Evolutionary conservation across 176 grass and related monocot genomes (phyloP).

Genomic region (Ensete ventricosum): DNA sequence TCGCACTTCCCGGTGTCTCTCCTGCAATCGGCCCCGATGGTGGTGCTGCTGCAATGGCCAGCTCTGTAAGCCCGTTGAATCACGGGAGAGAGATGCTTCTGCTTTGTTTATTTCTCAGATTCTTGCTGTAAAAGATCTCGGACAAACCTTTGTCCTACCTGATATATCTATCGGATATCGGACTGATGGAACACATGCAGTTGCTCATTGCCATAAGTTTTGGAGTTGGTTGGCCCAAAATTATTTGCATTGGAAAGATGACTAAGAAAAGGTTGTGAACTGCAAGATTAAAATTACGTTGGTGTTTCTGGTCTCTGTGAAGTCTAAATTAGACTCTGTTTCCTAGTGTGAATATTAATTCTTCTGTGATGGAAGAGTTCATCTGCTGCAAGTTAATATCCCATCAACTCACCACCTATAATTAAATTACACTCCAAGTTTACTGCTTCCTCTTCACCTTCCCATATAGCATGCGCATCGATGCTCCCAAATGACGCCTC

Average conservation of each 20-base stretch:
- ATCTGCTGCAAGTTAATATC: neutral
- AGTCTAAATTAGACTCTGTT: conserved; percentile 3
- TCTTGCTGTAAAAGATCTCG: neutral
- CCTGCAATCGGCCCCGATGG: neutral
- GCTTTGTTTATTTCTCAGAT: neutral
- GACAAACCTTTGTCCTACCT: neutral
- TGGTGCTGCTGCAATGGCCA: conserved; percentile 1
- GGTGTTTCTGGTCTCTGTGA: no score
- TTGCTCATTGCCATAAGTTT: no score
- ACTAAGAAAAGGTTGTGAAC: no score
- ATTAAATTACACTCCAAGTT: neutral
- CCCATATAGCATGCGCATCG: conserved; percentile 45
- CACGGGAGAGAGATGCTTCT: neutral
- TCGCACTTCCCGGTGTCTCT: conserved; percentile 12
- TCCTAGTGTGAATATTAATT: neutral
- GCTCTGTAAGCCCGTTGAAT: neutral
- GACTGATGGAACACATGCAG: no score
- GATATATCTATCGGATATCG: no score
- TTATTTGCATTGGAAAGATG: no score
- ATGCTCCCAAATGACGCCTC: conserved; percentile 45
- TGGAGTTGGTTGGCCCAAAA: no score
- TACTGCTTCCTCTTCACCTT: neutral
- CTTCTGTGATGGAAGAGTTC: neutral
- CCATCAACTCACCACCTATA: neutral
- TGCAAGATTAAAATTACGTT: no score